Conservation (phyloP, 768 basidiomycete genomes). For the Lentinula raphanica region DNA sequence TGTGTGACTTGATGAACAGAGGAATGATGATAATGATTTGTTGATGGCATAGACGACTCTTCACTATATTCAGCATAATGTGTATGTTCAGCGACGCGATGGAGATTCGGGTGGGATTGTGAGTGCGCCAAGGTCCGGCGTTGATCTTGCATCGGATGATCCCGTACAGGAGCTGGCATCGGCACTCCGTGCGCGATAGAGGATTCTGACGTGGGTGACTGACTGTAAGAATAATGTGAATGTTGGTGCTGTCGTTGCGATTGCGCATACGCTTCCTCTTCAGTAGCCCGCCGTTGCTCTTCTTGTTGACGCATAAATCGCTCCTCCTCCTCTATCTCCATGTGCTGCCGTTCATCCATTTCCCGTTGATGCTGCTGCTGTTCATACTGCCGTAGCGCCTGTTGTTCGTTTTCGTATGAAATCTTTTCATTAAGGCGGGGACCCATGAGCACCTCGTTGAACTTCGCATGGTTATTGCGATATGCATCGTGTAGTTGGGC, state of each 20-base stretch:
- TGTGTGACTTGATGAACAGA: conserved; percentile 4
- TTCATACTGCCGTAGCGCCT: conserved; percentile 16
- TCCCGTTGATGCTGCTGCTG: conserved; percentile 14
- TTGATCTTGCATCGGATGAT: conserved; percentile 2
- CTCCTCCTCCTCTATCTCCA: too few relatives aligned
- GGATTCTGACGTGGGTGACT: not conserved
- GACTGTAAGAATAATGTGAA: not conserved
- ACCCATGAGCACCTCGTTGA: conserved; percentile 6
- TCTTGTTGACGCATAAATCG: conserved; percentile 3
- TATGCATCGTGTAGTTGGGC: conserved; percentile 46
- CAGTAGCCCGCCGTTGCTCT: conserved; percentile 3
- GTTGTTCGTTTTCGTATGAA: too few relatives aligned
- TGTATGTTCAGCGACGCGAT: not conserved
- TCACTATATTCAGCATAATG: not conserved
- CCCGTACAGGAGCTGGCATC: not conserved
- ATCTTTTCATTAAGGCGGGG: conserved; percentile 19
- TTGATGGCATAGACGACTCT: too few relatives aligned
- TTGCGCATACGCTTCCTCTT: conserved; percentile 1
- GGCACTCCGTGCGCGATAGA: not conserved
- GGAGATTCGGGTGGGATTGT: not conserved
- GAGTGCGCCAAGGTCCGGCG: conserved; percentile 1
- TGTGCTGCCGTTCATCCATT: conserved; percentile 10
- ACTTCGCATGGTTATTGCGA: conserved; percentile 14
- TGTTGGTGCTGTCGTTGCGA: conserved; percentile 2
- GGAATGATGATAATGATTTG: not conserved